These are phyloP conservation scores for Rubroboletus satanas DNA, from an alignment of 768 basidiomycete species.

Conservation along the genomic window DNA sequence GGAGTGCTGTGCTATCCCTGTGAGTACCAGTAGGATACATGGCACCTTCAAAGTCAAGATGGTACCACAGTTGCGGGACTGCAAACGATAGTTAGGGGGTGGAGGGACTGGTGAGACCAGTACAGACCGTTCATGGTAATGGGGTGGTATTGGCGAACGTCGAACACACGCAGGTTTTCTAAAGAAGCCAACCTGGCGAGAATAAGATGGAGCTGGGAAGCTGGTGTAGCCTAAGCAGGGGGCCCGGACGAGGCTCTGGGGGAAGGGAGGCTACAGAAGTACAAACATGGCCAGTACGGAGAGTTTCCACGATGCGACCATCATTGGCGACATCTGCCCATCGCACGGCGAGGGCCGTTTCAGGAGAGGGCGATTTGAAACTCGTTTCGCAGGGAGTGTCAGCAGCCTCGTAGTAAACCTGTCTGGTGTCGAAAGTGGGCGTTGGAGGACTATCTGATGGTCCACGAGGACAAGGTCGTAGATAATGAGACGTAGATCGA, in stretches of 20 bases:
- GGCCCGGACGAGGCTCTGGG: slow-evolving; percentile 1
- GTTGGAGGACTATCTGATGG: slow-evolving; percentile 29
- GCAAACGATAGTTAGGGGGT: slow-evolving; percentile 1
- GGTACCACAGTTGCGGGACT: slow-evolving; percentile 21
- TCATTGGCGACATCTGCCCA: slow-evolving; percentile 41
- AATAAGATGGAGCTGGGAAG: slow-evolving; percentile 31
- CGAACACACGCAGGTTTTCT: slow-evolving; percentile 34
- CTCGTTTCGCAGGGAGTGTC: slow-evolving; percentile 35
- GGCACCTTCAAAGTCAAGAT: slow-evolving; percentile 35
- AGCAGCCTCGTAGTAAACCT: slow-evolving; percentile 31
- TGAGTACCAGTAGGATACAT: slow-evolving; percentile 30
- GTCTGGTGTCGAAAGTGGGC: slow-evolving; percentile 26
- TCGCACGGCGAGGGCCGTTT: slow-evolving; percentile 22
- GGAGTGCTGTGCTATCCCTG: background rate
- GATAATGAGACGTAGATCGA: slow-evolving; percentile 35
- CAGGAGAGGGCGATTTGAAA: slow-evolving; percentile 30
- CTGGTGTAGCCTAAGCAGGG: slow-evolving; percentile 17
- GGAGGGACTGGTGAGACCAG: background rate
- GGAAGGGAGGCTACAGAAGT: slow-evolving; percentile 3
- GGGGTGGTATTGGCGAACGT: slow-evolving; percentile 24
- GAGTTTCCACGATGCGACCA: slow-evolving; percentile 28
- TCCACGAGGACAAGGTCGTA: slow-evolving; percentile 31
- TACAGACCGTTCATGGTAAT: slow-evolving; percentile 11
- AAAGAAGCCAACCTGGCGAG: slow-evolving; percentile 30
- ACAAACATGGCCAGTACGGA: slow-evolving; percentile 19